Percentiles rank a stretch among this genome's conserved stretches.
Evolutionary conservation across 106 monocot species (phyloP).

Genomic region (Hemerocallis citrina): DNA sequence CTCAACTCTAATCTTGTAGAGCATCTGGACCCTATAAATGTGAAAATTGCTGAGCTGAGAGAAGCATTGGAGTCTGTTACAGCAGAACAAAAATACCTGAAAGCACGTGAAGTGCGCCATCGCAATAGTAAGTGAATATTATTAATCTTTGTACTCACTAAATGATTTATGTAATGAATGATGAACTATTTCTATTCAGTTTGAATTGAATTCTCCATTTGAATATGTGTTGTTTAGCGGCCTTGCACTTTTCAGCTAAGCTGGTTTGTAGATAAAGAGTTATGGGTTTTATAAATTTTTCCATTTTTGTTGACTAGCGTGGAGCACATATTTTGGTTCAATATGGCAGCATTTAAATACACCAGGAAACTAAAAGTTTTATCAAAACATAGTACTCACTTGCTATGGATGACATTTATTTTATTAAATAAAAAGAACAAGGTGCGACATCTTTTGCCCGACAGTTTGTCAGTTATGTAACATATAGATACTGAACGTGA

Average conservation of each 20-base stretch:
- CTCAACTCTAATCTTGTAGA: constrained; percentile 35
- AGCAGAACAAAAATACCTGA: constrained; percentile 78
- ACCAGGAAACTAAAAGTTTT: too few relatives aligned
- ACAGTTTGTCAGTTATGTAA: too few relatives aligned
- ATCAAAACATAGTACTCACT: too few relatives aligned
- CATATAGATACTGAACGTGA: too few relatives aligned
- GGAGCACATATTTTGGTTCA: too few relatives aligned
- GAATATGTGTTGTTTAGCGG: not conserved
- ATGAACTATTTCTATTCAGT: not conserved
- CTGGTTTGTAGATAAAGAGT: too few relatives aligned
- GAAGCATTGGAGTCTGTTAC: constrained; percentile 94
- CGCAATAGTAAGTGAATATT: constrained; percentile 65
- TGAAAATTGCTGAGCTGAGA: constrained; percentile 90
- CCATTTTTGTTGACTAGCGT: not conserved
- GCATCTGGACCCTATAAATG: constrained; percentile 90
- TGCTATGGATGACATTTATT: too few relatives aligned
- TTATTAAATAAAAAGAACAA: too few relatives aligned
- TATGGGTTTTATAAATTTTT: too few relatives aligned
- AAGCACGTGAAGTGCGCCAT: constrained; percentile 86
- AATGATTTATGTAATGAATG: not conserved
- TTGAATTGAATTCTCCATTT: not conserved
- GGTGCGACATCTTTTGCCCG: too few relatives aligned
- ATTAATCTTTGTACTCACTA: not conserved
- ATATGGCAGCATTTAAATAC: too few relatives aligned
- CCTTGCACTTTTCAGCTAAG: not conserved